These are phyloP conservation scores for Cicer cuneatum DNA, from an alignment of 306 rosid genomes.

Conservation along the genomic window DNA sequence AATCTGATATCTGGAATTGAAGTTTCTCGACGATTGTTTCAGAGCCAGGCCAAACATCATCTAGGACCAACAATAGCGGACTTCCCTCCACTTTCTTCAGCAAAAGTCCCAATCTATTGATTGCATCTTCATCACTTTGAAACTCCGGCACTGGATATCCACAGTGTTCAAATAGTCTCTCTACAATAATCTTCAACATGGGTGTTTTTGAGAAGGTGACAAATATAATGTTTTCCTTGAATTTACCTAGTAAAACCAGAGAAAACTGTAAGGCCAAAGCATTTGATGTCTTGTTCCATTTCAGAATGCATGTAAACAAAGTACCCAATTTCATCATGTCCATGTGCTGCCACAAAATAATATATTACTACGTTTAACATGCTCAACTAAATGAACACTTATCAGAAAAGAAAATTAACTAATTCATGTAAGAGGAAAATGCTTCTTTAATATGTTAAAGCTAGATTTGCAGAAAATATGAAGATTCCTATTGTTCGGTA, in stretches of 20 bases:
- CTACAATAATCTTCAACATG: constrained; percentile 49
- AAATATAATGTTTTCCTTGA: constrained; percentile 56
- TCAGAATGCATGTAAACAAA: background rate
- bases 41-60: constrained; percentile 70
- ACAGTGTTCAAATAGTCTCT: constrained; percentile 44
- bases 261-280: constrained; percentile 10
- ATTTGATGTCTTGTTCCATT: background rate
- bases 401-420: background rate
- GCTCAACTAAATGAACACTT: background rate
- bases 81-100: constrained; percentile 27
- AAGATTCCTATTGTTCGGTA: background rate
- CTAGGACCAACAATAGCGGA: constrained; percentile 60
- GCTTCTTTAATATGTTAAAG: constrained; percentile 5
- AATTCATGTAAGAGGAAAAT: background rate
- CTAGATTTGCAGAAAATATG: background rate
- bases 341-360: constrained; percentile 2
- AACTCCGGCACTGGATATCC: constrained; percentile 43
- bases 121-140: constrained; percentile 43
- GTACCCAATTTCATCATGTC: background rate
- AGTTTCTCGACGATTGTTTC: constrained; percentile 57
- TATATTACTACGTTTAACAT: background rate
- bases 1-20: constrained; percentile 41
- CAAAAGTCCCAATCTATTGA: constrained; percentile 26
- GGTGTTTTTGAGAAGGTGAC: constrained; percentile 52
- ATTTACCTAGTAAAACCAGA: constrained; percentile 49